Base-by-base conservation (phyloP, 768 basidiomycete species). In the Fibroporia radiculosa region DNA sequence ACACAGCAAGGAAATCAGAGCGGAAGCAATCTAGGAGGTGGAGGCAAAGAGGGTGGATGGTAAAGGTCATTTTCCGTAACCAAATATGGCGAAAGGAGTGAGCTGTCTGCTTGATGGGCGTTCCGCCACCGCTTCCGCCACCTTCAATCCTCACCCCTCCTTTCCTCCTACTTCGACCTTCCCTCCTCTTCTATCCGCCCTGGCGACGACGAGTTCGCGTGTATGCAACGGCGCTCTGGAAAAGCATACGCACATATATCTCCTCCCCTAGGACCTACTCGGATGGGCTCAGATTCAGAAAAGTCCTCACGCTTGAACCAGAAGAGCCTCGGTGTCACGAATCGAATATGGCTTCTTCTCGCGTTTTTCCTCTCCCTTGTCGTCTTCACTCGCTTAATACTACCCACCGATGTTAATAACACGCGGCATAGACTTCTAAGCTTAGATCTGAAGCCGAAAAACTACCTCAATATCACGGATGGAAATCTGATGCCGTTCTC, bases 391-490 rank as follows among this genome's bases (percentile, higher is more conserved):
- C 80, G 78, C 48, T 75, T 71, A 43, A 62, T 79, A 28, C 64
- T 74, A 18, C 75, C 75, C 3, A 48, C 69, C 1, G 64, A 59
- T 52, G 19, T 48, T 51, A 19, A 58, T 40, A 42, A 51, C 36
- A 45, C 52, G n/a, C 58, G 58, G 18, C 59, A 64, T 51, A 55
- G 42, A 23, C 57, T 54, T 18, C 53, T 48, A 42, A 45, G 54
- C 23, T 66, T 70, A 2, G 67, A 74, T 47, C 69, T 86, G 27
- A 73, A 74, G 39, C 66, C 92, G 1, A 82, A 84, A 56, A 90
- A 93, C 62, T 95, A 95, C 61, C 69, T 96, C 47, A 92, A 93
- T 61, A 65, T 70, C 34, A 53, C 67, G 28, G 59, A 65, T 29
- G 66, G 77, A 41, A 55, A 66, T 12, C 72, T 74, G 19, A 71